These are phyloP conservation scores for Linaria vulgaris DNA, from an alignment of 257 asterid genomes.

Conservation along the genomic window DNA sequence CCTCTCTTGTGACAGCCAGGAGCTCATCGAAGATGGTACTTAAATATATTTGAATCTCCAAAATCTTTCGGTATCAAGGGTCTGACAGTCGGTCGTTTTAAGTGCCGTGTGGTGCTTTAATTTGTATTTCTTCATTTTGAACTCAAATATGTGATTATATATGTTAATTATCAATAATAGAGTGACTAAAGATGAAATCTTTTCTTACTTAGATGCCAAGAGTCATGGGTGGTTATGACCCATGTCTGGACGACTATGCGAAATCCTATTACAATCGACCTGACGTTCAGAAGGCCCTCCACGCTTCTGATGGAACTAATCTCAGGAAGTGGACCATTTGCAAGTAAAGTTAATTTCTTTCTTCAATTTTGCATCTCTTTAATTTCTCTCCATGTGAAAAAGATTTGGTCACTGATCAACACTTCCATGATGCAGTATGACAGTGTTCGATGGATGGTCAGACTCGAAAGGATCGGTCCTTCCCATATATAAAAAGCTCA, in stretches of 20 bases:
- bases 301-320: slow-evolving; percentile 52
- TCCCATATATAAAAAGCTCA: slow-evolving; percentile 84
- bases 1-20: slow-evolving; percentile 35
- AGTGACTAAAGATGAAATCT: no score
- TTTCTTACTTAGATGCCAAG: slow-evolving; percentile 58
- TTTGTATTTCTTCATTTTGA: not conserved
- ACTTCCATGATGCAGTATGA: slow-evolving; percentile 55
- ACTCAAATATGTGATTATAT: no score
- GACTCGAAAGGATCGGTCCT: slow-evolving; percentile 61
- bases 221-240: slow-evolving; percentile 79
- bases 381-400: not conserved
- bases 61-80: not conserved
- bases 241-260: slow-evolving; percentile 83
- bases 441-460: slow-evolving; percentile 53
- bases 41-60: not conserved
- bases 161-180: no score
- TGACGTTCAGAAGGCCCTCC: slow-evolving; percentile 85
- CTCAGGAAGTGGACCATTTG: slow-evolving; percentile 75
- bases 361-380: not conserved
- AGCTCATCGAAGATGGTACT: slow-evolving; percentile 59
- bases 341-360: slow-evolving; percentile 52
- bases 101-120: no score
- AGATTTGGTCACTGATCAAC: not conserved
- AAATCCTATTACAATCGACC: slow-evolving; percentile 59
- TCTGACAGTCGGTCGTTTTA: no score